Evolutionary conservation across 2,329 filamentous ascomycete species (phyloP).

Genomic region (Leptographium radiaticola): DNA sequence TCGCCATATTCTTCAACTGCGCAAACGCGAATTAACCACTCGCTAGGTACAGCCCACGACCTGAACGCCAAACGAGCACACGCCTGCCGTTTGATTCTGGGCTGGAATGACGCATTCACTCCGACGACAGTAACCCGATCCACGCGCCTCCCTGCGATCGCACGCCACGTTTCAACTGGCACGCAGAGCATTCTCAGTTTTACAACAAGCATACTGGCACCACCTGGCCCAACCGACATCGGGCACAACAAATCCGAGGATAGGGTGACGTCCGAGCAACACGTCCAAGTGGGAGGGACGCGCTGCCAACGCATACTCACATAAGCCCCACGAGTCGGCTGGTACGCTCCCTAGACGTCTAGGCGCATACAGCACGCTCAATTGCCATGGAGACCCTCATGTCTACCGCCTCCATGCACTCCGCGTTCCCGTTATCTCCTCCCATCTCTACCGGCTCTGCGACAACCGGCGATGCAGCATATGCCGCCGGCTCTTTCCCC

Average conservation of each 20-base stretch:
- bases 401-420: background rate
- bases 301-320: background rate
- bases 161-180: background rate
- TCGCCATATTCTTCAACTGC: background rate
- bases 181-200: too few relatives aligned
- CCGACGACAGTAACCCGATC: background rate
- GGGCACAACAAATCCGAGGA: background rate
- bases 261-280: background rate
- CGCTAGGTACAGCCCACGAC: background rate
- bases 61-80: background rate
- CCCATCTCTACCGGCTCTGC: background rate
- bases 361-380: background rate
- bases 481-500: background rate
- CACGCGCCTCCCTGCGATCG: background rate
- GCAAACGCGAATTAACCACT: background rate
- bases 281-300: background rate
- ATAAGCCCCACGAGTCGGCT: background rate
- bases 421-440: slow-evolving; percentile 1
- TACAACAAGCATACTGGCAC: background rate
- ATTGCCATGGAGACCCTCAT: background rate
- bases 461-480: background rate
- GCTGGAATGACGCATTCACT: background rate
- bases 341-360: background rate
- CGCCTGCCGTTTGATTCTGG: background rate
- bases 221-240: background rate